Conservation (phyloP, 2,329 filamentous ascomycete genomes). For the Trichoderma asperellum region DNA sequence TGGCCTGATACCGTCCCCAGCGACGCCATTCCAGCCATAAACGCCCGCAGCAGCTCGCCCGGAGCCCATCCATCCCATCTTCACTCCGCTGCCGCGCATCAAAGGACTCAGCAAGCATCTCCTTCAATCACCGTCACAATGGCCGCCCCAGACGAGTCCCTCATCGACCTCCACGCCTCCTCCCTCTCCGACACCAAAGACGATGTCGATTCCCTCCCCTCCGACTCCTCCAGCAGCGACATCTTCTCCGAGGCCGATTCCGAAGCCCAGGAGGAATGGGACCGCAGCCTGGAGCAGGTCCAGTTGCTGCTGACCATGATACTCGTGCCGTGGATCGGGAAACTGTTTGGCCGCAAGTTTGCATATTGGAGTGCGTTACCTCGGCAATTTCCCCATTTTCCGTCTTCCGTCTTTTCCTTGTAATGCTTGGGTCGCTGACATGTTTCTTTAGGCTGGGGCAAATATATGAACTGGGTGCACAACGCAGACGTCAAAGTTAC, state of each 20-base stretch:
- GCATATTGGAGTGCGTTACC: conserved; percentile 81
- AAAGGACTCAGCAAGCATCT: not conserved
- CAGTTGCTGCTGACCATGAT: conserved; percentile 95
- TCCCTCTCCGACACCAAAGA: conserved; percentile 52
- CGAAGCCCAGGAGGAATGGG: conserved; percentile 94
- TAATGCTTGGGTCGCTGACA: not conserved
- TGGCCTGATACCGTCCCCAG: not conserved
- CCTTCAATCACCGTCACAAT: conserved; percentile 31
- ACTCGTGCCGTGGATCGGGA: conserved; percentile 88
- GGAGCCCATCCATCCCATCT: not conserved
- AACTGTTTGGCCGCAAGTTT: conserved; percentile 92
- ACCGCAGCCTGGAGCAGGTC: conserved; percentile 88
- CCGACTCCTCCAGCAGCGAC: conserved; percentile 62
- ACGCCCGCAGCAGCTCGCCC: not conserved
- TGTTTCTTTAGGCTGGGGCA: conserved; percentile 72
- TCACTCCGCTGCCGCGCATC: not conserved
- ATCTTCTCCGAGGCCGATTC: conserved; percentile 64
- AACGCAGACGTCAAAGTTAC: conserved; percentile 71
- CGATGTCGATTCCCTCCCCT: conserved; percentile 68
- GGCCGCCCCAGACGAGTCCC: conserved; percentile 48
- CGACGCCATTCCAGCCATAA: not conserved
- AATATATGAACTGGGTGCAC: conserved; percentile 95
- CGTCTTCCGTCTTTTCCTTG: not conserved
- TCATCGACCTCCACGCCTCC: conserved; percentile 55
- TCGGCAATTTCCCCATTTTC: not conserved